Conservation (phyloP, 2,329 filamentous ascomycete species). For the Hymenoscyphus albidus region DNA sequence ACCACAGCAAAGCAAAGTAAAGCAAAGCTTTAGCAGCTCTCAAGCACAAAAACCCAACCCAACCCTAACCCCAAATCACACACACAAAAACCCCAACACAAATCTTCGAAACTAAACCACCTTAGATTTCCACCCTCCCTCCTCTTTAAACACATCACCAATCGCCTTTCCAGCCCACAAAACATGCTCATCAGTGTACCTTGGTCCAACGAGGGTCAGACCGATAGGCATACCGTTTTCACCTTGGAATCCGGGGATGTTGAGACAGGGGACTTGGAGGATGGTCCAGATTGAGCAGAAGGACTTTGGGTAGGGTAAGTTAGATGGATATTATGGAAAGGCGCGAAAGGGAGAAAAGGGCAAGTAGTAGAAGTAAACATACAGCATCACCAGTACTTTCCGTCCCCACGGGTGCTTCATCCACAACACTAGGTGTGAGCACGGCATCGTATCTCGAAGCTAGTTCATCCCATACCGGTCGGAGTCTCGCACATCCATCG, state of each 20-base stretch:
- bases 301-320: no score
- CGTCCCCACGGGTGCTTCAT: conserved; percentile 55
- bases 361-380: conserved; percentile 24
- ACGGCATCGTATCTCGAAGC: conserved; percentile 50
- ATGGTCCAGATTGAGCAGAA: conserved; percentile 34
- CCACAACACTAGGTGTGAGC: conserved; percentile 54
- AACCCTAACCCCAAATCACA: no score
- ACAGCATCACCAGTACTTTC: conserved; percentile 53
- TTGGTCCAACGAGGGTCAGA: conserved; percentile 46
- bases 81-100: no score
- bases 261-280: conserved; percentile 60
- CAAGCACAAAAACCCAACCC: no score
- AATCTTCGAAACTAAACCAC: conserved; percentile 8
- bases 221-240: conserved; percentile 57
- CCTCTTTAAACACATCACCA: conserved; percentile 38
- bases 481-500: conserved; percentile 49
- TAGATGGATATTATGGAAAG: no score
- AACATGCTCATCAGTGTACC: conserved; percentile 44
- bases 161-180: conserved; percentile 41
- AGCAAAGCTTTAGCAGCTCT: no score
- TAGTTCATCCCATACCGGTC: conserved; percentile 53
- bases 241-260: conserved; percentile 59
- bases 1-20: no score
- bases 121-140: conserved; percentile 37
- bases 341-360: background rate